phyloP scores from a whole-genome alignment of 768 basidiomycete genomes.

The Lentinula lateritia region DNA sequence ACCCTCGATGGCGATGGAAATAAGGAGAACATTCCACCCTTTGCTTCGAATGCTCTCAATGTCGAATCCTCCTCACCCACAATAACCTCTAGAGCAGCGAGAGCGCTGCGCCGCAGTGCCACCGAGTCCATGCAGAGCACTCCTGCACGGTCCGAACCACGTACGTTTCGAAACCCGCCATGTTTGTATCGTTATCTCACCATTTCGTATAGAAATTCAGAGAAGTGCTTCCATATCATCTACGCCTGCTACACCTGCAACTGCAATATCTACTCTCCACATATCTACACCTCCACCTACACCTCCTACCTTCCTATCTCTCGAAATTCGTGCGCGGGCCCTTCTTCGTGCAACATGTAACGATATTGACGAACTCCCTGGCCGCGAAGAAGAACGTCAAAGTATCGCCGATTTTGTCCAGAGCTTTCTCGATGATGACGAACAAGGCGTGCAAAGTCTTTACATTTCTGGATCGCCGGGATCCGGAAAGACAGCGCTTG shows the following conservation, averaged over 20 bases:
- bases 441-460: constrained; percentile 40
- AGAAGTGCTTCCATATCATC: constrained; percentile 8
- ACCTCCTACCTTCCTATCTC: constrained; percentile 44
- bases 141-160: constrained; percentile 37
- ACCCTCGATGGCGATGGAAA: constrained; percentile 53
- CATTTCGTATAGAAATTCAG: background rate
- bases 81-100: constrained; percentile 29
- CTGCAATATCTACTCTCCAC: constrained; percentile 33
- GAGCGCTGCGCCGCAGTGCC: constrained; percentile 30
- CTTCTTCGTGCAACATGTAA: constrained; percentile 71
- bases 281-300: constrained; percentile 60
- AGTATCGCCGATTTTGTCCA: constrained; percentile 54
- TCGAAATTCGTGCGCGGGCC: constrained; percentile 58
- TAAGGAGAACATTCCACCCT: constrained; percentile 78
- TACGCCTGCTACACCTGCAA: constrained; percentile 37
- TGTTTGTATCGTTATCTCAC: background rate
- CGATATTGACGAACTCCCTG: constrained; percentile 49
- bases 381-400: constrained; percentile 61
- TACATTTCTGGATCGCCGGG: constrained; percentile 94
- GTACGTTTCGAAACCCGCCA: constrained; percentile 27
- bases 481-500: constrained; percentile 85
- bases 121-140: constrained; percentile 25
- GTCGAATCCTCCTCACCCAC: constrained; percentile 23
- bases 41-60: constrained; percentile 31
- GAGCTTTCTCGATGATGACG: constrained; percentile 38